Percentiles rank a stretch among this genome's conserved stretches.
phyloP scores from a whole-genome alignment of 495 filamentous ascomycete genomes.

The Penicillium silybi region DNA sequence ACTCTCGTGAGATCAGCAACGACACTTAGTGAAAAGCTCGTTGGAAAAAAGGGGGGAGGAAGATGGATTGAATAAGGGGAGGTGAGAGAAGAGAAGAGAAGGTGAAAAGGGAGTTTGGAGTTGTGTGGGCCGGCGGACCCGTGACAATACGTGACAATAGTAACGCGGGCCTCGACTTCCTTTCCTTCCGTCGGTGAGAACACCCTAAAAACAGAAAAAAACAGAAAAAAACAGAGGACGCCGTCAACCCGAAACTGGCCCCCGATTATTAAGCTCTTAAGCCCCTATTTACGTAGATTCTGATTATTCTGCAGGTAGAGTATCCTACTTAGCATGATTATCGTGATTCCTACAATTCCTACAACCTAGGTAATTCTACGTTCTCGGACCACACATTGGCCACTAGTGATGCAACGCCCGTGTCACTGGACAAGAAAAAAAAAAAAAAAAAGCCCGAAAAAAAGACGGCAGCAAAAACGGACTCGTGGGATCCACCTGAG shows the following conservation, averaged over 20 bases:
- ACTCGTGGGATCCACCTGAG: slow-evolving; percentile 24
- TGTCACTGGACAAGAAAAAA: slow-evolving; percentile 17
- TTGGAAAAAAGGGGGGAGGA: slow-evolving; percentile 26
- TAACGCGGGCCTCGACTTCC: slow-evolving; percentile 10
- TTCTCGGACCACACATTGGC: slow-evolving; percentile 1
- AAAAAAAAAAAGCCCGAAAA: slow-evolving; percentile 20
- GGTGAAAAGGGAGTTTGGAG: slow-evolving; percentile 16
- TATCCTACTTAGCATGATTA: too few species aligned
- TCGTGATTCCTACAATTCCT: too few species aligned
- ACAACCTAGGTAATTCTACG: background rate
- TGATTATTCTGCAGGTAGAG: background rate
- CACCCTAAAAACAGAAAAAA: background rate
- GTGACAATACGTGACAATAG: slow-evolving; percentile 21
- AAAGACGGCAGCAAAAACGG: slow-evolving; percentile 18
- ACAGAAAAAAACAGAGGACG: background rate
- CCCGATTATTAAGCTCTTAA: background rate
- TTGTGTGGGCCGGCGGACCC: slow-evolving; percentile 4
- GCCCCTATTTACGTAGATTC: background rate
- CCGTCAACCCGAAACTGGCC: background rate
- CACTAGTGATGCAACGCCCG: slow-evolving; percentile 27
- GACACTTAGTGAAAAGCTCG: slow-evolving; percentile 55
- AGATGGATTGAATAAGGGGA: slow-evolving; percentile 11
- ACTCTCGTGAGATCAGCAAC: slow-evolving; percentile 33
- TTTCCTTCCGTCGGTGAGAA: background rate
- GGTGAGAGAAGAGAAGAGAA: slow-evolving; percentile 15